Percentiles rank a stretch among this genome's conserved stretches.
These are phyloP conservation scores for Buddleja alternifolia DNA, from an alignment of 257 asterid genomes.

Conservation along the genomic window DNA sequence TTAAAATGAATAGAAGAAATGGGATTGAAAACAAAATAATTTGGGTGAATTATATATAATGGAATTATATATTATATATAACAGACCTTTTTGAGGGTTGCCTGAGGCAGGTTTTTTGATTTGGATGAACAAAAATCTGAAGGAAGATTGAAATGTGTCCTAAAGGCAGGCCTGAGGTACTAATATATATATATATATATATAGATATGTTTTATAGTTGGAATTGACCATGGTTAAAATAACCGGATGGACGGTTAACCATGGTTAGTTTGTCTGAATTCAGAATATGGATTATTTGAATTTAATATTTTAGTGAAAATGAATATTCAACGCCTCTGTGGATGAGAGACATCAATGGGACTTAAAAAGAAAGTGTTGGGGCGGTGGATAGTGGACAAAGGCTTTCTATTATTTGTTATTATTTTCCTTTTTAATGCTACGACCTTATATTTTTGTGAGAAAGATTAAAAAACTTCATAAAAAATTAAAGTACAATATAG, in stretches of 20 bases:
- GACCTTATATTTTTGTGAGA: neutral
- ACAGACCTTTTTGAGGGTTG: conserved; percentile 26
- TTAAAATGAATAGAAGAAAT: too few species aligned
- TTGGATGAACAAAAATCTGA: conserved; percentile 15
- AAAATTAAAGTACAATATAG: too few species aligned
- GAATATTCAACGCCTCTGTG: conserved; percentile 33
- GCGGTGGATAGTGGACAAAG: neutral
- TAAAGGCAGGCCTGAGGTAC: conserved; percentile 12
- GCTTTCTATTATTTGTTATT: neutral
- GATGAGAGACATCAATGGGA: conserved; percentile 21
- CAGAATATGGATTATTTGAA: neutral
- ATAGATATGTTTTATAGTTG: conserved; percentile 23
- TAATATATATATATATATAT: too few species aligned
- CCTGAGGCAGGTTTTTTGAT: conserved; percentile 9
- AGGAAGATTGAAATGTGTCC: conserved; percentile 15
- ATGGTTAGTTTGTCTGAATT: neutral
- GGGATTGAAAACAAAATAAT: too few species aligned
- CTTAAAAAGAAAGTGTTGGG: conserved; percentile 10
- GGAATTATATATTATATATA: too few species aligned
- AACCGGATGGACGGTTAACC: neutral
- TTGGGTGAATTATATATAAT: too few species aligned
- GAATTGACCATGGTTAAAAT: conserved; percentile 26
- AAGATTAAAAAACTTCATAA: too few species aligned
- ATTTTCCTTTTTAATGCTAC: neutral
- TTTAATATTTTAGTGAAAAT: neutral